These are phyloP conservation scores for Ascochyta lentis DNA, from an alignment of 2,329 filamentous ascomycete genomes.

Conservation along the genomic window DNA sequence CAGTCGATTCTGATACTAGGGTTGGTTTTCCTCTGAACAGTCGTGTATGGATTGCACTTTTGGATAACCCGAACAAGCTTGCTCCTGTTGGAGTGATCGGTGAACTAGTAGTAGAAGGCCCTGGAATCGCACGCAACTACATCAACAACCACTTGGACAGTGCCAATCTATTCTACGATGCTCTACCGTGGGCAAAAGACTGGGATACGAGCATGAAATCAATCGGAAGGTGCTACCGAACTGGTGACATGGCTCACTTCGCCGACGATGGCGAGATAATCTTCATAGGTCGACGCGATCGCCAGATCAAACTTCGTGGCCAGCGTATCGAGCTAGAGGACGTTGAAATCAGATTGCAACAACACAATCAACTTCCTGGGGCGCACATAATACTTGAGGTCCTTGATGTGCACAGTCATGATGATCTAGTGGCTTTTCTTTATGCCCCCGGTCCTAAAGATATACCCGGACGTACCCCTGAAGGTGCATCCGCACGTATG, in stretches of 20 bases:
- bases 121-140: slow-evolving; percentile 48
- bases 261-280: slow-evolving; percentile 21
- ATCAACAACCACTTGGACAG: slow-evolving; percentile 20
- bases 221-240: slow-evolving; percentile 28
- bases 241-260: slow-evolving; percentile 30
- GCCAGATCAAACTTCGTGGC: slow-evolving; percentile 41
- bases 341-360: slow-evolving; percentile 1
- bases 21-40: background rate
- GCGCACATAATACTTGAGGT: slow-evolving; percentile 7
- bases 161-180: slow-evolving; percentile 15
- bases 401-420: slow-evolving; percentile 13
- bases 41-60: slow-evolving; percentile 25
- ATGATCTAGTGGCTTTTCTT: slow-evolving; percentile 8
- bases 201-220: slow-evolving; percentile 9
- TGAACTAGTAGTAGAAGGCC: slow-evolving; percentile 65
- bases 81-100: slow-evolving; percentile 34
- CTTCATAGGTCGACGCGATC: slow-evolving; percentile 38
- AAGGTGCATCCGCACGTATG: background rate
- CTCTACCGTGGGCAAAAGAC: slow-evolving; percentile 13
- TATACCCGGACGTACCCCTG: slow-evolving; percentile 15
- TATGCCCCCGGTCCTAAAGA: slow-evolving; percentile 2
- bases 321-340: slow-evolving; percentile 38
- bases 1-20: background rate
- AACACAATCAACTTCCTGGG: background rate
- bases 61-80: slow-evolving; percentile 22